Conservation (phyloP, 768 basidiomycete genomes). For the Dacryopinax spathularia region DNA sequence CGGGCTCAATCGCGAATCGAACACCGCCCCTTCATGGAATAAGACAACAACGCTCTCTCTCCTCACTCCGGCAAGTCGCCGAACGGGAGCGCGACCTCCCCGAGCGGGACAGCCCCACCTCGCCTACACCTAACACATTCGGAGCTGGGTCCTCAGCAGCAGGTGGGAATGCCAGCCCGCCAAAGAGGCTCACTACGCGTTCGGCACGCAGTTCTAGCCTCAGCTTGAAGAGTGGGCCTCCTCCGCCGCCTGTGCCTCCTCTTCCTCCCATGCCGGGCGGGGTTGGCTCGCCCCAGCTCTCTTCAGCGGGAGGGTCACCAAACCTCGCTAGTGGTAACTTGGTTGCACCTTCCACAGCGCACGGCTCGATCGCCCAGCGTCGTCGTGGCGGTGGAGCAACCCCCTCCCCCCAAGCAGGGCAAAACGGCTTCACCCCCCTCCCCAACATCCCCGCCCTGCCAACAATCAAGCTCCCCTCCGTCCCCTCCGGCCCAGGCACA, state of each 20-base stretch:
- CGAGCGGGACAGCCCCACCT: background rate
- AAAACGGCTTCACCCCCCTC: background rate
- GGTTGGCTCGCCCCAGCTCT: background rate
- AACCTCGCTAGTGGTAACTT: background rate
- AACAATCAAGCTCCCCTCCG: background rate
- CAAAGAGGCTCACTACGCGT: background rate
- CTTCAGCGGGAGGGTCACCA: background rate
- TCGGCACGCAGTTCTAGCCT: background rate
- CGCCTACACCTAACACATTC: background rate
- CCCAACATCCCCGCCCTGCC: background rate
- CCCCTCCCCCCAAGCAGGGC: background rate
- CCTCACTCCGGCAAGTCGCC: background rate
- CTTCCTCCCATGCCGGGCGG: background rate
- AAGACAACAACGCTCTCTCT: background rate
- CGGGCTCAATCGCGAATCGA: background rate
- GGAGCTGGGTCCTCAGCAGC: no score
- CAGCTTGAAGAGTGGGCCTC: background rate
- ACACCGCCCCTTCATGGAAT: background rate
- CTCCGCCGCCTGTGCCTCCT: background rate
- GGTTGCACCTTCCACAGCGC: conserved; percentile 10
- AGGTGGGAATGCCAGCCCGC: background rate
- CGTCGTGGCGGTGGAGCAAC: conserved; percentile 3
- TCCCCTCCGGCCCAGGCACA: background rate
- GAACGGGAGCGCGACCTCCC: background rate
- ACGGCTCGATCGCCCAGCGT: conserved; percentile 12